These are phyloP conservation scores for Agaricales sp. DNA, from an alignment of 1,284 basidiomycete species.

Conservation along the genomic window DNA sequence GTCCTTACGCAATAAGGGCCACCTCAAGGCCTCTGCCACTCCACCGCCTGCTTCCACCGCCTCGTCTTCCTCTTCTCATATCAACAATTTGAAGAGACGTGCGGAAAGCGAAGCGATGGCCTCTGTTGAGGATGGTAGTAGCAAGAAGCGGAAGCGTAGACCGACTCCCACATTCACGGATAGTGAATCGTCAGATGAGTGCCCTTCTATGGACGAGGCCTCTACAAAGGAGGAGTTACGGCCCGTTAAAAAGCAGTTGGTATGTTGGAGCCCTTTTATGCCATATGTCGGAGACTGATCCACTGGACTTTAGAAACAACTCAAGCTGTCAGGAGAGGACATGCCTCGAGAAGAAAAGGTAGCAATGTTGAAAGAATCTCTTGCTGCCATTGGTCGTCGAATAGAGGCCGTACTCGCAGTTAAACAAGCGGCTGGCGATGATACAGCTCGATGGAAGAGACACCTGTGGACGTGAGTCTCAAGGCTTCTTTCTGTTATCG, in stretches of 20 bases:
- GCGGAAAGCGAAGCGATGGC: constrained; percentile 77
- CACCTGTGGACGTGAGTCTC: constrained; percentile 89
- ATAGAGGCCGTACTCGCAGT: constrained; percentile 79
- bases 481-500: constrained; percentile 3
- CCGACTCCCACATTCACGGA: constrained; percentile 90
- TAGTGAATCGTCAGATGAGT: constrained; percentile 81
- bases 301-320: constrained; percentile 74
- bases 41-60: constrained; percentile 49
- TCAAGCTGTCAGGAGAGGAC: constrained; percentile 87
- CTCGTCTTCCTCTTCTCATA: constrained; percentile 53
- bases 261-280: constrained; percentile 25
- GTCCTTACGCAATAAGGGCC: constrained; percentile 54
- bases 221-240: constrained; percentile 93
- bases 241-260: constrained; percentile 94
- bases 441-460: constrained; percentile 79
- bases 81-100: constrained; percentile 50
- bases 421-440: constrained; percentile 70
- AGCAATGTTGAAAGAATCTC: constrained; percentile 89
- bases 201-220: constrained; percentile 93
- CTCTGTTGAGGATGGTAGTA: constrained; percentile 60
- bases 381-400: constrained; percentile 87
- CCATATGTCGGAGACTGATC: no score
- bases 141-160: constrained; percentile 72
- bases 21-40: constrained; percentile 55
- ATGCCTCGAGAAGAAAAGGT: constrained; percentile 94